These are phyloP conservation scores for Stylonectria norvegica DNA, from an alignment of 2,329 filamentous ascomycete genomes.

Conservation along the genomic window DNA sequence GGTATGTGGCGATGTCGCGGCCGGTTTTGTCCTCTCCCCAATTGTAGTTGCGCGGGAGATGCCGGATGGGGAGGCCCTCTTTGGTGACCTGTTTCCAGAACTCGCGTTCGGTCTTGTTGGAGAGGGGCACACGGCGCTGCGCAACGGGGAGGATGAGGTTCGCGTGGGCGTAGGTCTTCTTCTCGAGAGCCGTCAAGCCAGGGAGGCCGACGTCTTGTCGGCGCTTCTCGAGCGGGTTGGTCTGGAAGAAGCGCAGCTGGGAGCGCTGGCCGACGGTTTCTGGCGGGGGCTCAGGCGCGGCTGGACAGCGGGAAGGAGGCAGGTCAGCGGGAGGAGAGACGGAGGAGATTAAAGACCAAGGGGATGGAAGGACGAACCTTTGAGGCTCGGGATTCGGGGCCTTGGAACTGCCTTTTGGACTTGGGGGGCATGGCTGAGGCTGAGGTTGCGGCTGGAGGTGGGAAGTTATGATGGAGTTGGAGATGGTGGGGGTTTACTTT, in stretches of 20 bases:
- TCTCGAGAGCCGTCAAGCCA: slow-evolving; percentile 46
- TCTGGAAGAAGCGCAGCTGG: slow-evolving; percentile 45
- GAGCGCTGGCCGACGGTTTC: slow-evolving; percentile 49
- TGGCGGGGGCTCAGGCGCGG: slow-evolving; percentile 33
- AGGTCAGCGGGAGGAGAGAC: slow-evolving; percentile 6
- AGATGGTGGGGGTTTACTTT: slow-evolving; percentile 14
- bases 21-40: slow-evolving; percentile 53
- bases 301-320: slow-evolving; percentile 12
- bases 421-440: slow-evolving; percentile 35
- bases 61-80: slow-evolving; percentile 47
- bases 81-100: slow-evolving; percentile 57
- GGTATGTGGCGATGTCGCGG: slow-evolving; percentile 47
- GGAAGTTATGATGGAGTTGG: slow-evolving; percentile 15
- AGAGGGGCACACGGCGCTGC: slow-evolving; percentile 33
- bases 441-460: slow-evolving; percentile 10
- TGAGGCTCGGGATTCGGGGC: slow-evolving; percentile 21
- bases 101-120: slow-evolving; percentile 52
- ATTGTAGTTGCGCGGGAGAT: slow-evolving; percentile 36
- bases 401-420: slow-evolving; percentile 35
- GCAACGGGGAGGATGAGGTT: slow-evolving; percentile 44
- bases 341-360: not conserved
- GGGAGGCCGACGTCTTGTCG: slow-evolving; percentile 44
- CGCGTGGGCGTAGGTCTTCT: slow-evolving; percentile 46
- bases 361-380: slow-evolving; percentile 11
- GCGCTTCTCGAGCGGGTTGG: slow-evolving; percentile 47